These are phyloP conservation scores for Colletotrichum camelliae DNA, from an alignment of 2,329 filamentous ascomycete species.

Conservation along the genomic window DNA sequence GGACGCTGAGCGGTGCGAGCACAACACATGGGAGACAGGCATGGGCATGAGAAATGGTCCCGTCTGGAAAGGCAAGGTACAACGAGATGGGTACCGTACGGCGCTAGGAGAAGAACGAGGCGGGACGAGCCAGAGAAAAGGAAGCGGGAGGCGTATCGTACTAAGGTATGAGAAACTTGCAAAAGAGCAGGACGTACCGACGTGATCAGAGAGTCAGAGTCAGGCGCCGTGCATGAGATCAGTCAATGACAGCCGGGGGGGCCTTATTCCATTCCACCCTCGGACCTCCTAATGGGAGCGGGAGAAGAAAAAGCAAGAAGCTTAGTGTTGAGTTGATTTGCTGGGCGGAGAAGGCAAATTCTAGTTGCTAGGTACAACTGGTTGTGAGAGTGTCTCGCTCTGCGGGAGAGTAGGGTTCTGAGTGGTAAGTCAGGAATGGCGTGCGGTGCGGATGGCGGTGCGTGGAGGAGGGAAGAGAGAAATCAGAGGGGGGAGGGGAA, in stretches of 20 bases:
- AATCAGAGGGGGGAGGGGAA: not conserved
- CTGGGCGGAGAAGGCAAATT: constrained; percentile 17
- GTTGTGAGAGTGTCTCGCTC: not conserved
- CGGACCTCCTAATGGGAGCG: constrained; percentile 13
- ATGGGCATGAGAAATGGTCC: constrained; percentile 19
- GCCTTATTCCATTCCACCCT: constrained; percentile 21
- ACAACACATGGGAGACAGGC: constrained; percentile 20
- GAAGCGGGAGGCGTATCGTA: not conserved
- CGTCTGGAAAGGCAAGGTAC: not conserved
- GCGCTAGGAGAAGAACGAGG: not conserved
- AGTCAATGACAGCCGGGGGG: constrained; percentile 19
- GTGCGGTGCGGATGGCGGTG: not conserved
- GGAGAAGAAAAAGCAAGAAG: constrained; percentile 13
- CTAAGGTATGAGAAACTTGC: not conserved
- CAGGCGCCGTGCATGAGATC: constrained; percentile 19
- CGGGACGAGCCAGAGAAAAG: not conserved
- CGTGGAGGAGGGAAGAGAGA: not conserved
- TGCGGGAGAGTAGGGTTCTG: not conserved
- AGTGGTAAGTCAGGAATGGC: constrained; percentile 1
- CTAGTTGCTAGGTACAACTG: constrained; percentile 22
- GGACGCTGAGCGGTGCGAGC: constrained; percentile 20
- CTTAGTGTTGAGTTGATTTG: not conserved
- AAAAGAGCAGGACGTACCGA: constrained; percentile 19
- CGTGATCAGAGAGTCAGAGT: constrained; percentile 7
- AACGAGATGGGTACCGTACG: not conserved